Percentiles rank a stretch among this genome's conserved stretches.
phyloP scores from a whole-genome alignment of 2,329 filamentous ascomycete species.

The Fusarium humuli region DNA sequence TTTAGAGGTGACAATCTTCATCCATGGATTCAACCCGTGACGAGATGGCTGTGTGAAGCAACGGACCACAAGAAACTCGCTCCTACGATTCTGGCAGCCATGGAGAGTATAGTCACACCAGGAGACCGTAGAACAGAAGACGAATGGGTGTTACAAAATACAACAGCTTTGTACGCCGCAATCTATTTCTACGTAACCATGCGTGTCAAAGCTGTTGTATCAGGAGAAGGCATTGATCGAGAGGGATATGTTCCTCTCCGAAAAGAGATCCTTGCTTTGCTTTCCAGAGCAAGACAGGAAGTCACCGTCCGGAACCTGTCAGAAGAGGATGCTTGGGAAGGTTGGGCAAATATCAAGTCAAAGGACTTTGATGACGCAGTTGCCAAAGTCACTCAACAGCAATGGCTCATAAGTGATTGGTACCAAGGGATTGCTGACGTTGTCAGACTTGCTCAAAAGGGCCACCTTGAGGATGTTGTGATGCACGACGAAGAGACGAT shows the following conservation, averaged over 20 bases:
- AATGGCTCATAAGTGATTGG: conserved; percentile 74
- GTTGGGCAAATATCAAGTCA: conserved; percentile 61
- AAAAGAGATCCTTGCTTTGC: conserved; percentile 60
- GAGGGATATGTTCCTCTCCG: conserved; percentile 59
- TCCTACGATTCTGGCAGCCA: conserved; percentile 79
- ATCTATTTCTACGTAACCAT: conserved; percentile 70
- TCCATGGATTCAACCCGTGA: conserved; percentile 75
- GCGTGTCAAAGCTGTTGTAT: conserved; percentile 58
- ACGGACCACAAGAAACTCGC: conserved; percentile 71
- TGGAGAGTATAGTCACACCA: conserved; percentile 67
- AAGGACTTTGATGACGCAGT: conserved; percentile 73
- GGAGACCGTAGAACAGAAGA: conserved; percentile 60
- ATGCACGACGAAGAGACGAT: conserved; percentile 50
- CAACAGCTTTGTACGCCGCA: conserved; percentile 68
- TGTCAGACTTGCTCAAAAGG: conserved; percentile 50
- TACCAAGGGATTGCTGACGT: conserved; percentile 69
- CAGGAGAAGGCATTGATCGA: conserved; percentile 54
- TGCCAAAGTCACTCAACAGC: conserved; percentile 64
- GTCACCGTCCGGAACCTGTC: conserved; percentile 53
- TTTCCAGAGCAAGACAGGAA: conserved; percentile 56
- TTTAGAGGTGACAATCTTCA: conserved; percentile 58
- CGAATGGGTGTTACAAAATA: conserved; percentile 61
- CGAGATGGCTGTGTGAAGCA: conserved; percentile 71
- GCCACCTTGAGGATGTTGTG: conserved; percentile 52
- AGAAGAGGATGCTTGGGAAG: conserved; percentile 64